These are phyloP conservation scores for Vaccinium corymbosum DNA, from an alignment of 148 eudicot species.

Conservation along the genomic window DNA sequence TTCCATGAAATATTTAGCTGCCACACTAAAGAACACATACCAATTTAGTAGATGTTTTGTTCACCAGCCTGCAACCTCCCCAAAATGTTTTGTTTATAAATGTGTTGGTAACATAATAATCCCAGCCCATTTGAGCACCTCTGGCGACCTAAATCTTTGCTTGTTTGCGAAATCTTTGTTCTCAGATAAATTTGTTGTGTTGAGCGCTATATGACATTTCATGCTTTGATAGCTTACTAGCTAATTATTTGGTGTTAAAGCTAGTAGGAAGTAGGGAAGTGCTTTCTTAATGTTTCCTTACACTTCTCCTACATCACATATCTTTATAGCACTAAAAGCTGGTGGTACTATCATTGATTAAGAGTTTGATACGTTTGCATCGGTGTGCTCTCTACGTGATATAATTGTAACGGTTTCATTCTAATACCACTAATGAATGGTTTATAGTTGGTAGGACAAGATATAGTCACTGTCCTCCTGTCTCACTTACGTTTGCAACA, in stretches of 20 bases:
- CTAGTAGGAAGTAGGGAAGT: neutral
- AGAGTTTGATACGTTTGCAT: neutral
- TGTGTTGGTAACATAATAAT: neutral
- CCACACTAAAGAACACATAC: neutral
- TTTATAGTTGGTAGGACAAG: constrained; percentile 1
- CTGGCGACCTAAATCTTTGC: neutral
- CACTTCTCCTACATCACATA: neutral
- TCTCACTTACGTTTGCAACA: neutral
- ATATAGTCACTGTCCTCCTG: constrained; percentile 1
- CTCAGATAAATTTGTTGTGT: neutral
- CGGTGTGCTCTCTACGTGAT: neutral
- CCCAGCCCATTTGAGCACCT: neutral
- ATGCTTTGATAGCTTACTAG: neutral
- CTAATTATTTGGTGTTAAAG: constrained; percentile 1
- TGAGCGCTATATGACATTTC: neutral
- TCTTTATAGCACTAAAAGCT: neutral
- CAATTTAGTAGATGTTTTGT: neutral
- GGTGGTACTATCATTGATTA: neutral
- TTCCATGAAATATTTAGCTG: neutral
- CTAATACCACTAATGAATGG: neutral
- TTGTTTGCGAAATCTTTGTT: neutral
- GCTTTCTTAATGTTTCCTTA: neutral
- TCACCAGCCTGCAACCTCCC: neutral
- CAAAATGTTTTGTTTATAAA: neutral
- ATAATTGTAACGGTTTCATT: neutral